phyloP scores from a whole-genome alignment of 2,329 filamentous ascomycete genomes.

The Penicillium verrucosum region DNA sequence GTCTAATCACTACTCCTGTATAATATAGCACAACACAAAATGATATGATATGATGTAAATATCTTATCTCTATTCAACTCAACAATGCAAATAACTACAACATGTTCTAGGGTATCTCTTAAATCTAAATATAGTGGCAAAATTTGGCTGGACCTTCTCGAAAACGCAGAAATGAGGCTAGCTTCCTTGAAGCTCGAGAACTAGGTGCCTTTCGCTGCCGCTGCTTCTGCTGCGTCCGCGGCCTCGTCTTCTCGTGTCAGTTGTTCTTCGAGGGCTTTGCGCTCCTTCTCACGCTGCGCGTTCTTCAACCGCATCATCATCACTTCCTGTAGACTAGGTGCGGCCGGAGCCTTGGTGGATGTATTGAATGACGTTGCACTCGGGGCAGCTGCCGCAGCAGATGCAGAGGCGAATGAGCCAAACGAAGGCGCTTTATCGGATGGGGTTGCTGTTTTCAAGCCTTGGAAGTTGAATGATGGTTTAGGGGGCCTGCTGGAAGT shows the following conservation, averaged over 20 bases:
- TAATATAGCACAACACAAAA: slow-evolving; percentile 17
- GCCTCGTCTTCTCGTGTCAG: slow-evolving; percentile 49
- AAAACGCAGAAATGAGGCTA: not conserved
- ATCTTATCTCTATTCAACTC: slow-evolving; percentile 15
- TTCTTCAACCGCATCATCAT: slow-evolving; percentile 58
- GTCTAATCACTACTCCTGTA: slow-evolving; percentile 18
- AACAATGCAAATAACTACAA: slow-evolving; percentile 3
- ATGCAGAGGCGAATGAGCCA: slow-evolving; percentile 40
- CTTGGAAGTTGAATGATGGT: slow-evolving; percentile 36
- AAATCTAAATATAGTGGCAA: slow-evolving; percentile 1
- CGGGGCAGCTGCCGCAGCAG: slow-evolving; percentile 27
- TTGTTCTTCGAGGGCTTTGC: slow-evolving; percentile 52
- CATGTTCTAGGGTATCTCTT: slow-evolving; percentile 26
- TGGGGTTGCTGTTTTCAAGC: slow-evolving; percentile 28
- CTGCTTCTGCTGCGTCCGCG: slow-evolving; percentile 35
- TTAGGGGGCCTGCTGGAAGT: slow-evolving; percentile 17
- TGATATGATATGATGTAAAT: slow-evolving; percentile 21
- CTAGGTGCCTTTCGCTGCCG: slow-evolving; percentile 13
- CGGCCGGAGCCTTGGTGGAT: slow-evolving; percentile 26
- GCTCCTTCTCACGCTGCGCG: slow-evolving; percentile 53
- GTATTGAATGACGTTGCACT: slow-evolving; percentile 28
- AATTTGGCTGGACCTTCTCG: not conserved
- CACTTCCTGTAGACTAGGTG: slow-evolving; percentile 44
- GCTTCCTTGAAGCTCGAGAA: not conserved
- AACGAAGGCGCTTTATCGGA: slow-evolving; percentile 42